Conservation (phyloP, 306 rosid species). For the Amphicarpaea edgeworthii region DNA sequence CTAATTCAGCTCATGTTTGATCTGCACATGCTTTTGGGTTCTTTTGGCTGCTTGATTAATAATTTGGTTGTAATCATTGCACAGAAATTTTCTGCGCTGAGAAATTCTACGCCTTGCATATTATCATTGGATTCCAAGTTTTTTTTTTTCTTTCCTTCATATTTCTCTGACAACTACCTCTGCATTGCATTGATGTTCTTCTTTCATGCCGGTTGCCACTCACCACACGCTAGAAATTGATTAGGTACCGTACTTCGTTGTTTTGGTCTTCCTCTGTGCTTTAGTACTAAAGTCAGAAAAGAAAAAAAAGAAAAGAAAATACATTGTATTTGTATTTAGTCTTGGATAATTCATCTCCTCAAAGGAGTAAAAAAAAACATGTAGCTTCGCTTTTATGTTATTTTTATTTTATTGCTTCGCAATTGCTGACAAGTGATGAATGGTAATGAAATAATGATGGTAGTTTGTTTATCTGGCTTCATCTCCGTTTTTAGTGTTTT, state of each 20-base stretch:
- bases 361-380: background rate
- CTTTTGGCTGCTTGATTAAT: background rate
- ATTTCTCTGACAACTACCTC: background rate
- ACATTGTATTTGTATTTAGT: background rate
- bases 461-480: background rate
- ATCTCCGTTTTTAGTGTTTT: background rate
- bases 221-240: slow-evolving; percentile 2
- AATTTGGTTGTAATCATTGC: background rate
- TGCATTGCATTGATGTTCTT: background rate
- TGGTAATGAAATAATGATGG: slow-evolving; percentile 2
- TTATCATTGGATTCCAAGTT: background rate
- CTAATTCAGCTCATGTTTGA: background rate
- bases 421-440: background rate
- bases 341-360: background rate
- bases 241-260: background rate
- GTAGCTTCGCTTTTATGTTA: background rate
- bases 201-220: background rate
- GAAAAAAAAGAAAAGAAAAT: background rate
- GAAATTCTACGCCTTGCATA: background rate
- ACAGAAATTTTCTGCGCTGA: background rate
- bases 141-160: background rate
- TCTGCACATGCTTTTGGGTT: background rate
- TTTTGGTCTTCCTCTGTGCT: background rate
- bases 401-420: slow-evolving; percentile 14
- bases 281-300: background rate